phyloP scores from a whole-genome alignment of 371 early-diverging fungal species.

The Coelomomyces lativittatus region DNA sequence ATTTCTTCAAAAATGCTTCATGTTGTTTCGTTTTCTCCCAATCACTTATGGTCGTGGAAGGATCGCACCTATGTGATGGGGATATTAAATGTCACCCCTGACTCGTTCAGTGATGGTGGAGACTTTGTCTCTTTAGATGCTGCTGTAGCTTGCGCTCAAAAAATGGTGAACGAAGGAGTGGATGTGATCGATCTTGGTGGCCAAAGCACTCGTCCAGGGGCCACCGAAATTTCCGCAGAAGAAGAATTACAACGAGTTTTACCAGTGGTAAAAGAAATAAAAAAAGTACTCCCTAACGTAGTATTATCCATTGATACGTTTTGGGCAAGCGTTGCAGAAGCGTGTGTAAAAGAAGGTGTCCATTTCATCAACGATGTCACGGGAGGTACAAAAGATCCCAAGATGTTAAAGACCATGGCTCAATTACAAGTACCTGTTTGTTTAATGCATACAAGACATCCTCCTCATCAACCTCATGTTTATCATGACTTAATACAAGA shows the following conservation, averaged over 20 bases:
- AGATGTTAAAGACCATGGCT: constrained; percentile 62
- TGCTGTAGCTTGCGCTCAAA: constrained; percentile 51
- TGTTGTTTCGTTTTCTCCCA: constrained; percentile 38
- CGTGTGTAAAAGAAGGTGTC: constrained; percentile 68
- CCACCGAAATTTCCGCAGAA: constrained; percentile 53
- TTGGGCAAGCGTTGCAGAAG: constrained; percentile 60
- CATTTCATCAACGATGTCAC: constrained; percentile 84
- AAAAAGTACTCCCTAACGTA: constrained; percentile 10
- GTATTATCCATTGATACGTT: constrained; percentile 89
- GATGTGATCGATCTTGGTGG: constrained; percentile 93
- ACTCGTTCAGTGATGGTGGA: constrained; percentile 91
- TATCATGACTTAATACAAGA: constrained; percentile 52
- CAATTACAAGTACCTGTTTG: constrained; percentile 64
- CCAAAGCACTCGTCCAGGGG: constrained; percentile 75
- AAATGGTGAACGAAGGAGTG: constrained; percentile 60
- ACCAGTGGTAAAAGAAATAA: constrained; percentile 63
- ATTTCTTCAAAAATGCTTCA: constrained; percentile 32
- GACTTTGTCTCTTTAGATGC: constrained; percentile 30
- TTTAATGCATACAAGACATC: constrained; percentile 87
- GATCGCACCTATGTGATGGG: constrained; percentile 74
- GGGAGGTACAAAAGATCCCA: constrained; percentile 64
- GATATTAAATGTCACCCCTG: constrained; percentile 88
- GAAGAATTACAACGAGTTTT: constrained; percentile 68
- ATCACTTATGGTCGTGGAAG: constrained; percentile 39
- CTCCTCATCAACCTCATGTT: constrained; percentile 68